A percentile compares a stretch with the other conserved stretches of the same genome.
phyloP scores from a whole-genome alignment of 495 filamentous ascomycete species.

The Tuber calosporum region DNA sequence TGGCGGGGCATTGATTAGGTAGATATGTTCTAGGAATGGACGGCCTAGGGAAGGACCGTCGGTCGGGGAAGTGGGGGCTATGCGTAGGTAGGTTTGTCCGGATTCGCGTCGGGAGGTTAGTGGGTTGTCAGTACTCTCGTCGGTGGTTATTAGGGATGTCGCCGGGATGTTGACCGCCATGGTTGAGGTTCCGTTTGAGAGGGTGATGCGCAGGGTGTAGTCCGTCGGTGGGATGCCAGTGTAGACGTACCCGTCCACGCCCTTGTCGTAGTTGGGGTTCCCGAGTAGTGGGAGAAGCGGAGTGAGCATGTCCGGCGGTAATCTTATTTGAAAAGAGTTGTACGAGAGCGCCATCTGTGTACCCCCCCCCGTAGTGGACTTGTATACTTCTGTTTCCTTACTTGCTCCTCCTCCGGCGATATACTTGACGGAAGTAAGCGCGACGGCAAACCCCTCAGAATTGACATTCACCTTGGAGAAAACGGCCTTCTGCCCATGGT shows the following conservation, averaged over 20 bases:
- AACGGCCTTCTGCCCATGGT: slow-evolving; percentile 27
- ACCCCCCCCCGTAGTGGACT: slow-evolving; percentile 6
- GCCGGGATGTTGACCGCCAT: slow-evolving; percentile 30
- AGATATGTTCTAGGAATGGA: slow-evolving; percentile 36
- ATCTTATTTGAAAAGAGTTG: slow-evolving; percentile 31
- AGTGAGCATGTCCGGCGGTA: slow-evolving; percentile 23
- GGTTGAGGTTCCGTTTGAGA: slow-evolving; percentile 28
- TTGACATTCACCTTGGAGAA: slow-evolving; percentile 25
- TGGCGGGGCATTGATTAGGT: slow-evolving; percentile 36
- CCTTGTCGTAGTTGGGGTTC: slow-evolving; percentile 23
- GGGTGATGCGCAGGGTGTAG: slow-evolving; percentile 34
- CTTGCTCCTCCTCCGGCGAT: slow-evolving; percentile 7
- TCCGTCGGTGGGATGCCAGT: slow-evolving; percentile 18
- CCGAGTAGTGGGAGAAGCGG: slow-evolving; percentile 35
- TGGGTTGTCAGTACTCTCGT: slow-evolving; percentile 31
- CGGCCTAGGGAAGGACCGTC: slow-evolving; percentile 36
- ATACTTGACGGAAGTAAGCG: slow-evolving; percentile 23
- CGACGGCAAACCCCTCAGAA: slow-evolving; percentile 19
- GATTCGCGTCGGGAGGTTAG: slow-evolving; percentile 31
- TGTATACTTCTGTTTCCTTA: slow-evolving; percentile 15
- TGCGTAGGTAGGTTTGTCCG: slow-evolving; percentile 31
- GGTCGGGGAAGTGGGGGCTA: slow-evolving; percentile 26
- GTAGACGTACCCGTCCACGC: slow-evolving; percentile 38
- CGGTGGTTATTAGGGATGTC: slow-evolving; percentile 30
- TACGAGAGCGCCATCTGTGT: slow-evolving; percentile 29